A percentile compares a stretch with the other conserved stretches of the same genome.
phyloP scores from a whole-genome alignment of 2,329 filamentous ascomycete species.

The Metarhizium album region DNA sequence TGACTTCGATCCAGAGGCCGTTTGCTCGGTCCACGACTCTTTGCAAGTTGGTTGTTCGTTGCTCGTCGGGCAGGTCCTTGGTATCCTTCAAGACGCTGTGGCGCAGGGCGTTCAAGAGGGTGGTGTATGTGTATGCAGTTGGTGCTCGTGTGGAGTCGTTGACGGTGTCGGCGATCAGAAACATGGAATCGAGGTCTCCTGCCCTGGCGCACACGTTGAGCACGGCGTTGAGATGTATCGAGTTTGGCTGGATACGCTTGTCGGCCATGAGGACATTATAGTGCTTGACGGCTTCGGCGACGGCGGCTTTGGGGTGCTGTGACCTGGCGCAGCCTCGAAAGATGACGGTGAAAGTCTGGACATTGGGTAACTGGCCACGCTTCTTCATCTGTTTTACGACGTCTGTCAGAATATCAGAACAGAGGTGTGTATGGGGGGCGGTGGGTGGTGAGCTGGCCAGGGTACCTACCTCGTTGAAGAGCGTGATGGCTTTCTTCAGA shows the following conservation, averaged over 20 bases:
- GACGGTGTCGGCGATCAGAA: constrained; percentile 62
- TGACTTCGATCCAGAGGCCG: constrained; percentile 70
- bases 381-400: constrained; percentile 75
- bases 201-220: constrained; percentile 69
- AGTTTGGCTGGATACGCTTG: constrained; percentile 57
- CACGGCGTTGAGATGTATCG: constrained; percentile 82
- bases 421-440: neutral
- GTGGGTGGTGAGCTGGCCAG: neutral
- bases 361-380: constrained; percentile 67
- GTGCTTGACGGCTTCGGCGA: constrained; percentile 59
- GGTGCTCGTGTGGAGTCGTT: constrained; percentile 54
- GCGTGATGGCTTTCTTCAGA: constrained; percentile 57
- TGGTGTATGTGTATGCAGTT: constrained; percentile 65
- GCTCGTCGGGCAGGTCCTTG: constrained; percentile 17
- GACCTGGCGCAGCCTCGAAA: constrained; percentile 62
- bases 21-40: constrained; percentile 55
- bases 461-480: constrained; percentile 70
- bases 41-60: constrained; percentile 23
- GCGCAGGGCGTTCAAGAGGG: constrained; percentile 68
- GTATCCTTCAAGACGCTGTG: constrained; percentile 16
- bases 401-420: neutral
- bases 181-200: constrained; percentile 68
- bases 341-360: constrained; percentile 74
- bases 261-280: constrained; percentile 64
- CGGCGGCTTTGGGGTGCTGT: constrained; percentile 44